Evolutionary conservation across 2,329 filamentous ascomycete genomes (phyloP).

Genomic region (Colletotrichum lentis): DNA sequence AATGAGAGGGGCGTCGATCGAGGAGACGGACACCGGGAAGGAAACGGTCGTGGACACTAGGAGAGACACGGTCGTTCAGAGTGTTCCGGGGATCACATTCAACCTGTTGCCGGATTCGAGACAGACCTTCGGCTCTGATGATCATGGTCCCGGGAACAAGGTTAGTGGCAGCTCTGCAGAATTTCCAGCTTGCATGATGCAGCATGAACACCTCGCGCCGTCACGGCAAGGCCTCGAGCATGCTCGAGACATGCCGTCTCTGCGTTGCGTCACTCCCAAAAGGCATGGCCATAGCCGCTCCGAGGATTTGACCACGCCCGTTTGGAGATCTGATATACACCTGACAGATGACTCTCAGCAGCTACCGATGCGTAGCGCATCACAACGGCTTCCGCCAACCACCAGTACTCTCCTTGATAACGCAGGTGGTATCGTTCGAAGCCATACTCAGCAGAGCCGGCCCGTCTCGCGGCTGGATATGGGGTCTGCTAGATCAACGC

Average conservation of each 20-base stretch:
- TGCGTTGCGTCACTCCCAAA: not conserved
- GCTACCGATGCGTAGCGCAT: not conserved
- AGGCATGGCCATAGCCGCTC: not conserved
- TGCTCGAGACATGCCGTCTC: not conserved
- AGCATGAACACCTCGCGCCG: not conserved
- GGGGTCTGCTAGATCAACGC: not conserved
- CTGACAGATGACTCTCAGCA: not conserved
- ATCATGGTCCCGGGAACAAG: too few relatives aligned
- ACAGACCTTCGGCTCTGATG: not conserved
- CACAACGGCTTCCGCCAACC: not conserved
- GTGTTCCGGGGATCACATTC: not conserved
- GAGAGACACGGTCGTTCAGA: not conserved
- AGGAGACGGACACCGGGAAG: conserved; percentile 11
- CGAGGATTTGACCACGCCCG: not conserved
- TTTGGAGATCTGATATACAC: not conserved
- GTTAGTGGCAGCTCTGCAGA: too few relatives aligned
- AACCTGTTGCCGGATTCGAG: not conserved
- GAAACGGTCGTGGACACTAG: conserved; percentile 4
- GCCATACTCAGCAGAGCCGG: not conserved
- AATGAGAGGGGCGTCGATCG: not conserved
- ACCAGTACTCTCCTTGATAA: not conserved
- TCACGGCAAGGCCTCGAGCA: not conserved
- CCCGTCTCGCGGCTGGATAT: not conserved
- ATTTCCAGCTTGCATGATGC: too few relatives aligned
- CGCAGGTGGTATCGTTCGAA: not conserved